A percentile compares a stretch with the other conserved stretches of the same genome.
Conservation (phyloP, 179 eudicot genomes). For the Drosera spatulata region DNA sequence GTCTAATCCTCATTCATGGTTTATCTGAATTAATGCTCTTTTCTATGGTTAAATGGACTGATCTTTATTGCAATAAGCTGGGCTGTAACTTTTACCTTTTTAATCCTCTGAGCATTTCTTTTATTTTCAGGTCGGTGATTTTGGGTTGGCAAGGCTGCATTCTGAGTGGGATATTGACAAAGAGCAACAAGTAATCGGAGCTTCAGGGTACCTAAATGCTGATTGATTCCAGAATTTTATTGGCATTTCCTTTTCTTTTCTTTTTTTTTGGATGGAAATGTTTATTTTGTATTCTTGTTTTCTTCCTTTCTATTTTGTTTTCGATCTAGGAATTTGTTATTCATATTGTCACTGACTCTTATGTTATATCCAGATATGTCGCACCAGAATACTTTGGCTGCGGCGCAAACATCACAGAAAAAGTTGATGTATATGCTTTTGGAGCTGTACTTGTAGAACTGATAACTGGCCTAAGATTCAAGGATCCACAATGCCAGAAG, state of each 20-base stretch:
- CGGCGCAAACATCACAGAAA: conserved; percentile 59
- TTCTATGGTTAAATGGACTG: no score
- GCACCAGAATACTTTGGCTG: conserved; percentile 68
- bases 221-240: background rate
- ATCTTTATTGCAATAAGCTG: no score
- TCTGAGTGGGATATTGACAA: conserved; percentile 50
- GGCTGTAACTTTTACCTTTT: no score
- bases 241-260: background rate
- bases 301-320: background rate
- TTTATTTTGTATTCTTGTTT: background rate
- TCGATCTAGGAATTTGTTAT: no score
- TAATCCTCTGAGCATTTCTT: no score
- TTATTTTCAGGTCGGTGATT: conserved; percentile 61
- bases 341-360: background rate
- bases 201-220: conserved; percentile 43
- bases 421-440: conserved; percentile 77
- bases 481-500: conserved; percentile 37
- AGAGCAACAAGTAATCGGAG: conserved; percentile 53
- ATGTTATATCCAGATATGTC: conserved; percentile 40
- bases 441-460: conserved; percentile 74
- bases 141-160: conserved; percentile 77
- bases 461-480: conserved; percentile 54
- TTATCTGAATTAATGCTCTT: no score
- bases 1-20: no score
- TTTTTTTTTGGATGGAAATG: background rate